Percentiles rank a stretch among this genome's conserved stretches.
These are phyloP conservation scores for Pezicula neosporulosa DNA, from an alignment of 2,329 filamentous ascomycete species.

Conservation along the genomic window DNA sequence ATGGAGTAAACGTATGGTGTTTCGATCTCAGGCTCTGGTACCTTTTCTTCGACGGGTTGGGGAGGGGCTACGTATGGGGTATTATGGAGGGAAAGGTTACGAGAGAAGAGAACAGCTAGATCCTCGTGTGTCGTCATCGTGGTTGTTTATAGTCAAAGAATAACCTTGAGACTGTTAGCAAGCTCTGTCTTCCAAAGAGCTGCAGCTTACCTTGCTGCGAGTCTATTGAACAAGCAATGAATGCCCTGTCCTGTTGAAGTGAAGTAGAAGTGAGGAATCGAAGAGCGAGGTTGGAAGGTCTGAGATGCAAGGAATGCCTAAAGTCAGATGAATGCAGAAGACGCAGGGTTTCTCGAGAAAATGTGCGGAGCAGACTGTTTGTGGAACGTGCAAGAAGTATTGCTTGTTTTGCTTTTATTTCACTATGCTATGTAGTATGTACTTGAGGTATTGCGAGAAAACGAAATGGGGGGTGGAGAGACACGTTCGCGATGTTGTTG, in stretches of 20 bases:
- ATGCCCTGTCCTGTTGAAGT: slow-evolving; percentile 10
- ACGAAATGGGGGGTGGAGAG: slow-evolving; percentile 14
- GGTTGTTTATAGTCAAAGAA: slow-evolving; percentile 28
- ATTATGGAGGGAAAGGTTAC: slow-evolving; percentile 63
- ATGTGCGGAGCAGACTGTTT: slow-evolving; percentile 28
- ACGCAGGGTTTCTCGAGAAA: slow-evolving; percentile 16
- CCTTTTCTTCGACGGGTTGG: slow-evolving; percentile 20
- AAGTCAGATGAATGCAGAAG: slow-evolving; percentile 21
- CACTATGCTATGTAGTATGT: slow-evolving; percentile 40
- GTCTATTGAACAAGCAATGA: slow-evolving; percentile 16
- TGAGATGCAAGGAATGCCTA: slow-evolving; percentile 20
- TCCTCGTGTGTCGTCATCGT: slow-evolving; percentile 73
- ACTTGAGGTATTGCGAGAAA: slow-evolving; percentile 16
- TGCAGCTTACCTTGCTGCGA: slow-evolving; percentile 28
- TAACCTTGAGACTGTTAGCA: slow-evolving; percentile 15
- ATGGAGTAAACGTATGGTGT: slow-evolving; percentile 64
- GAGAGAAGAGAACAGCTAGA: slow-evolving; percentile 74
- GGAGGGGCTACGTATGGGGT: slow-evolving; percentile 22
- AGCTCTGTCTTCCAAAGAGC: slow-evolving; percentile 5
- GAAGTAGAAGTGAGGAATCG: neutral
- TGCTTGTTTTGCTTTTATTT: slow-evolving; percentile 44
- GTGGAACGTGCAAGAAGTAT: slow-evolving; percentile 20
- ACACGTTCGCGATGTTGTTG: neutral
- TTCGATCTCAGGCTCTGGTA: slow-evolving; percentile 24
- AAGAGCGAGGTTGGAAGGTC: slow-evolving; percentile 4